These are phyloP conservation scores for Aspergillus oerlinghausenensis DNA, from an alignment of 2,329 filamentous ascomycete genomes.

Conservation along the genomic window DNA sequence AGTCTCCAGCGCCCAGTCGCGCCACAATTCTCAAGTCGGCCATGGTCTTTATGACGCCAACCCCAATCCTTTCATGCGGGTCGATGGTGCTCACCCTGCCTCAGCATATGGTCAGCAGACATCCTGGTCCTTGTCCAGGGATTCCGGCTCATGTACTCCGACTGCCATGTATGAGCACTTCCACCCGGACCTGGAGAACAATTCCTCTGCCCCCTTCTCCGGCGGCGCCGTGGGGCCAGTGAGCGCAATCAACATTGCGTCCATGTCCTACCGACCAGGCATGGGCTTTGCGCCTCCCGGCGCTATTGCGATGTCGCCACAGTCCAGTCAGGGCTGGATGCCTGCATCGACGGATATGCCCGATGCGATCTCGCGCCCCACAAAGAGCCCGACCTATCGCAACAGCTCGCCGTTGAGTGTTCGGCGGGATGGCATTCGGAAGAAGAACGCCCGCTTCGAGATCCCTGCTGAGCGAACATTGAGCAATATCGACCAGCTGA, in stretches of 20 bases:
- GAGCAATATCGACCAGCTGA: conserved; percentile 90
- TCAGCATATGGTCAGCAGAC: conserved; percentile 44
- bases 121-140: conserved; percentile 61
- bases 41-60: conserved; percentile 48
- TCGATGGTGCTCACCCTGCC: conserved; percentile 46
- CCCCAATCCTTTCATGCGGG: conserved; percentile 61
- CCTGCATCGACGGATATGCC: conserved; percentile 44
- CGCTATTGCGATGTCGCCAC: conserved; percentile 56
- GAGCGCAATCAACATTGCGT: conserved; percentile 33
- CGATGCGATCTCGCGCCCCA: conserved; percentile 50
- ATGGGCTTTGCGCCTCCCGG: conserved; percentile 47
- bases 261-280: conserved; percentile 43
- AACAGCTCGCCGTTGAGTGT: conserved; percentile 67
- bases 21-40: conserved; percentile 38
- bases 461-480: conserved; percentile 92
- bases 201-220: conserved; percentile 39
- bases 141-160: conserved; percentile 69
- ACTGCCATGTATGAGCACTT: conserved; percentile 66
- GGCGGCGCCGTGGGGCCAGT: conserved; percentile 40
- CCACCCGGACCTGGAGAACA: conserved; percentile 48
- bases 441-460: conserved; percentile 98
- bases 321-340: conserved; percentile 56
- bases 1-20: conserved; percentile 40
- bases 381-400: conserved; percentile 64
- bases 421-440: conserved; percentile 83